Evolutionary conservation across 768 basidiomycete species (phyloP), one percentile per base, ranked within the genome.

Genomic region (Termitomyces sp.): DNA sequence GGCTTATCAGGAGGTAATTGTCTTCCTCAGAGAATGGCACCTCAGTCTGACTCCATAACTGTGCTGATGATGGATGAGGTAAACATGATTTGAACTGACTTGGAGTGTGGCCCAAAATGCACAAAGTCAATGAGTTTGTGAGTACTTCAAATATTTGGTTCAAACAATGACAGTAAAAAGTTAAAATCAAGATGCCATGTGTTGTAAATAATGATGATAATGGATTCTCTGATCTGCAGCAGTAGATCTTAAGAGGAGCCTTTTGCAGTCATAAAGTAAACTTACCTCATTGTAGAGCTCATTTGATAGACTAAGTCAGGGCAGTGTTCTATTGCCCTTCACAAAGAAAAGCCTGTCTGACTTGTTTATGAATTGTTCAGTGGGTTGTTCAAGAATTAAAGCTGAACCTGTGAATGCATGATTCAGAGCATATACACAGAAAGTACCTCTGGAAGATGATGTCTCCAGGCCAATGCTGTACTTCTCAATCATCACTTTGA

Each of bases 101-200:
- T 57, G 2, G 59, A 60, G 48, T 63, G 66, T 1, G 66, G 62
- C 3, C 68, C 70, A 14, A 60, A 64, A 16, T 71, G 57, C 0
- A 65, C 70, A 8, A 79, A 67, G 43, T 79, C n/a, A n/a, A 82
- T 66, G 21, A 83, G 69, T 62, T 77, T 77, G 29, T 78, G 70
- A 3, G 75, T 78, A 23, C 78, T 77, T 17, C 65, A 67, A 32
- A 84, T 68, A 59, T 81, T 76, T 3, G 74, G 60, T 57, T 83
- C 81, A 53, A 83, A 84, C 5, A 80, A 81, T 0, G 73, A 66
- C 37, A 83, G 65, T 10, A 74, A 71, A 1, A 82, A 70, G 54
- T 72, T 67, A 23, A 74, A 70, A 54, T 72, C 68, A 23, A 74
- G 65, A 17, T 65, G 67, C 78, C 78, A 79, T 4, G 77, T 75